These are phyloP conservation scores for Brasilioporus rufonigricans DNA, from an alignment of 768 basidiomycete genomes.

Conservation along the genomic window DNA sequence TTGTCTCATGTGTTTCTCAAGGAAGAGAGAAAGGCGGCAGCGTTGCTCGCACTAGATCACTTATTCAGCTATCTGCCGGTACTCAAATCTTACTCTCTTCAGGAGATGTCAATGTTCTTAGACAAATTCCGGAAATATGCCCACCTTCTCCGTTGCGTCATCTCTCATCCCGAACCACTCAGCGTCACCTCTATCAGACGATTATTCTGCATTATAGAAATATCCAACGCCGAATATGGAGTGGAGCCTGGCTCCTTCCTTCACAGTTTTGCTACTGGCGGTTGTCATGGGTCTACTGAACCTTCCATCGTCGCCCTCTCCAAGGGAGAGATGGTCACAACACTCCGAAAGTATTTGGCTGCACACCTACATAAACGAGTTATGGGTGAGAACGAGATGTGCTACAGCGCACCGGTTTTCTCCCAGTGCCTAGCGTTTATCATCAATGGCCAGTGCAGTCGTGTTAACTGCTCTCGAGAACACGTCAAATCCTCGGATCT, in stretches of 20 bases:
- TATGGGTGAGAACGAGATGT: conserved; percentile 32
- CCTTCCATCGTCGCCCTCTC: conserved; percentile 8
- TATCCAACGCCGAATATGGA: conserved; percentile 9
- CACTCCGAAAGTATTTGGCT: no score
- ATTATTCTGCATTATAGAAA: no score
- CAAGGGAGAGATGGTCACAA: conserved; percentile 17
- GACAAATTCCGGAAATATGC: conserved; percentile 3
- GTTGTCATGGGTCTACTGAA: background rate
- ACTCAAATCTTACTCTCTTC: conserved; percentile 26
- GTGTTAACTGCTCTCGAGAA: conserved; percentile 33
- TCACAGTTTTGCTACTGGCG: background rate
- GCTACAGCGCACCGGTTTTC: conserved; percentile 28
- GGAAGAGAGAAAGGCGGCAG: background rate
- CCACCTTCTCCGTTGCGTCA: conserved; percentile 6
- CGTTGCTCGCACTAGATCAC: no score
- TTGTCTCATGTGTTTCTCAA: conserved; percentile 33
- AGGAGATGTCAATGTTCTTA: conserved; percentile 5
- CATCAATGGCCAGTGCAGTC: conserved; percentile 33
- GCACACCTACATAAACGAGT: conserved; percentile 30
- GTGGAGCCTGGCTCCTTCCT: conserved; percentile 10
- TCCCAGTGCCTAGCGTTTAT: no score
- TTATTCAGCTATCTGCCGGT: conserved; percentile 2
- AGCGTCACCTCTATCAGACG: no score
- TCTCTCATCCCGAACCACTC: conserved; percentile 5
- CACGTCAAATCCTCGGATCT: conserved; percentile 32